phyloP scores from a whole-genome alignment of 2,329 filamentous ascomycete genomes.

The Calonectria ilicicola region DNA sequence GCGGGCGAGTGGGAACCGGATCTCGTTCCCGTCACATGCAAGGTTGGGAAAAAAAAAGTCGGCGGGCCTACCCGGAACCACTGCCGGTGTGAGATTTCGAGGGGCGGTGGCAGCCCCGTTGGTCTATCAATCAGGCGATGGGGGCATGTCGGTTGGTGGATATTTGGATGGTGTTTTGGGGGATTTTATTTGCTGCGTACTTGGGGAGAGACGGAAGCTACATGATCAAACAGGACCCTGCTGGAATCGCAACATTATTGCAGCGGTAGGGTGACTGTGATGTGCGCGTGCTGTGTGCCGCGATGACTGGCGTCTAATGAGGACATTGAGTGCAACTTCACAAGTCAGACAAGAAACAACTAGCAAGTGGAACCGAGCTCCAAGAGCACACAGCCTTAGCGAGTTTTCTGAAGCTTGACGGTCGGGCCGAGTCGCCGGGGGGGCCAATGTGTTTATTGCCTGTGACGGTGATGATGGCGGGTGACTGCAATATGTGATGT shows the following conservation, averaged over 20 bases:
- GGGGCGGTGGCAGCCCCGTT: not conserved
- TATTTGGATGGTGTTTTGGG: not conserved
- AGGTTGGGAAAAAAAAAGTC: not conserved
- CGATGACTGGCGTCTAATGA: too few relatives aligned
- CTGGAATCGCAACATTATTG: not conserved
- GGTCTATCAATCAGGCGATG: not conserved
- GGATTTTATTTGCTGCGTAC: not conserved
- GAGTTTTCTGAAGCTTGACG: too few relatives aligned
- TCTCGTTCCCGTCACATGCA: slow-evolving; percentile 3
- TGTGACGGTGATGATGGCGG: too few relatives aligned
- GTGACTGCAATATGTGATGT: too few relatives aligned
- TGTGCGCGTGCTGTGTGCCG: too few relatives aligned
- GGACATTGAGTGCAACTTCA: too few relatives aligned
- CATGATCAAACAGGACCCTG: not conserved
- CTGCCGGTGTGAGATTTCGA: not conserved
- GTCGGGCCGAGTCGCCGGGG: too few relatives aligned
- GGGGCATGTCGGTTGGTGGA: not conserved
- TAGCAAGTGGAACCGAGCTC: too few relatives aligned
- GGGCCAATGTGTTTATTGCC: too few relatives aligned
- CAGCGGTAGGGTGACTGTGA: not conserved
- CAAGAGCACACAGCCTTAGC: too few relatives aligned
- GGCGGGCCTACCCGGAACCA: slow-evolving; percentile 6
- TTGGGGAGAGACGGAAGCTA: too few relatives aligned
- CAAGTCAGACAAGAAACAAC: too few relatives aligned
- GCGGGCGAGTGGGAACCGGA: not conserved